phyloP scores from a whole-genome alignment of 805 yeast genomes.

The Barnettozyma salicaria region DNA sequence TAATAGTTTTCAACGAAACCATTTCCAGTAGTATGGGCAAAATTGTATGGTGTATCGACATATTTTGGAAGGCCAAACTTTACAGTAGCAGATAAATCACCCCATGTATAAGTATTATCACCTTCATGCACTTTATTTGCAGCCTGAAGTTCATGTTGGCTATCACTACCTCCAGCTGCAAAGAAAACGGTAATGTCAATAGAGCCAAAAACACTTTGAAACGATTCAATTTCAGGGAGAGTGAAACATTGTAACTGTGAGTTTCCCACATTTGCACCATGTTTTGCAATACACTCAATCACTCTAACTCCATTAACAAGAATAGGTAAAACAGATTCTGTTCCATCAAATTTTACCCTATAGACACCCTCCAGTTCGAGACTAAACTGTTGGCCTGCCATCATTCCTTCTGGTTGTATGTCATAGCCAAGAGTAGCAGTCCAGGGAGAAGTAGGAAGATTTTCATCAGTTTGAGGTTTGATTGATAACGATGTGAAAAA shows the following conservation, averaged over 20 bases:
- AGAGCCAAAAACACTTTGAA: slow-evolving; percentile 24
- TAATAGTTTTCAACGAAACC: slow-evolving; percentile 29
- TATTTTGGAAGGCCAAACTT: slow-evolving; percentile 22
- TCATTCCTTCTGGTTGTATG: slow-evolving; percentile 23
- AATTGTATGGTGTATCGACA: slow-evolving; percentile 19
- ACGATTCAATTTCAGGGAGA: slow-evolving; percentile 16
- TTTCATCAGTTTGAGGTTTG: slow-evolving; percentile 9
- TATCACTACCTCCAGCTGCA: slow-evolving; percentile 30
- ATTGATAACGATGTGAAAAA: slow-evolving; percentile 8
- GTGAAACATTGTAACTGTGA: slow-evolving; percentile 30
- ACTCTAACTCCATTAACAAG: slow-evolving; percentile 24
- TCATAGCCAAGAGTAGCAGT: slow-evolving; percentile 26
- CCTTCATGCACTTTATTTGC: slow-evolving; percentile 28
- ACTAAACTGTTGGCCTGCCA: slow-evolving; percentile 17
- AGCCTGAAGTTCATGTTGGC: slow-evolving; percentile 28
- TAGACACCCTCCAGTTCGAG: slow-evolving; percentile 29
- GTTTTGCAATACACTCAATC: slow-evolving; percentile 28
- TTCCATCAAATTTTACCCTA: slow-evolving; percentile 29
- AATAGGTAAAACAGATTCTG: slow-evolving; percentile 17
- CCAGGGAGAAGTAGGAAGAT: slow-evolving; percentile 31
- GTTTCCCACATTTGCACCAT: slow-evolving; percentile 29
- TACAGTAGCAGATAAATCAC: slow-evolving; percentile 24
- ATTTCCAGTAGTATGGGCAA: slow-evolving; percentile 29
- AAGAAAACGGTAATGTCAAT: slow-evolving; percentile 28
- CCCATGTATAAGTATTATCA: slow-evolving; percentile 24